phyloP scores from a whole-genome alignment of 2,329 filamentous ascomycete species.

The Sporothrix globosa region DNA sequence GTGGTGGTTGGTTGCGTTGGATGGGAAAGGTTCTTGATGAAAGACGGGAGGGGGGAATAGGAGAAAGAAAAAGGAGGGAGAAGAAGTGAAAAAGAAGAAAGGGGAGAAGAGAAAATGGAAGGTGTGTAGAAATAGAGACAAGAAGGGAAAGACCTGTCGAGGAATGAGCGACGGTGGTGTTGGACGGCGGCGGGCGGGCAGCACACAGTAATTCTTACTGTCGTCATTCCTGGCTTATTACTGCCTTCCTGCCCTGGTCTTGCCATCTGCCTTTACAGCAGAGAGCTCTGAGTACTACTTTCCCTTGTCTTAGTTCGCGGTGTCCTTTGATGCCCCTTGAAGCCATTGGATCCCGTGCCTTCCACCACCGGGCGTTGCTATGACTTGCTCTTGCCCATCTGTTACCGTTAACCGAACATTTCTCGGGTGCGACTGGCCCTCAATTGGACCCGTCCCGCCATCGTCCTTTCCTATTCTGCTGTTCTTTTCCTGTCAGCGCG shows the following conservation, averaged over 20 bases:
- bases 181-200: not conserved
- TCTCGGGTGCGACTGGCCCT: constrained; percentile 12
- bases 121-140: constrained; percentile 22
- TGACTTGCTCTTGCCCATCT: not conserved
- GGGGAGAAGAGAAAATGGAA: not conserved
- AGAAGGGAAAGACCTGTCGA: constrained; percentile 1
- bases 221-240: constrained; percentile 21
- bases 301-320: constrained; percentile 7
- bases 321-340: not conserved
- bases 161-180: constrained; percentile 13
- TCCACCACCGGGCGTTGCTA: constrained; percentile 3
- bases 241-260: not conserved
- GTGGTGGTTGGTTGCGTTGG: constrained; percentile 20
- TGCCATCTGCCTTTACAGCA: not conserved
- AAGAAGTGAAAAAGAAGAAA: constrained; percentile 4
- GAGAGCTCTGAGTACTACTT: not conserved
- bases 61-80: not conserved
- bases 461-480: not conserved
- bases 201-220: not conserved
- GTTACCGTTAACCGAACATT: not conserved
- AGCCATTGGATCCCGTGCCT: constrained; percentile 13
- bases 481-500: no score
- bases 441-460: not conserved
- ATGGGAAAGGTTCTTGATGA: constrained; percentile 4
- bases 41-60: not conserved